A percentile compares a stretch with the other conserved stretches of the same genome.
These are phyloP conservation scores for Dujonia santamariae DNA, from an alignment of 1,139 yeast genomes.

Conservation along the genomic window DNA sequence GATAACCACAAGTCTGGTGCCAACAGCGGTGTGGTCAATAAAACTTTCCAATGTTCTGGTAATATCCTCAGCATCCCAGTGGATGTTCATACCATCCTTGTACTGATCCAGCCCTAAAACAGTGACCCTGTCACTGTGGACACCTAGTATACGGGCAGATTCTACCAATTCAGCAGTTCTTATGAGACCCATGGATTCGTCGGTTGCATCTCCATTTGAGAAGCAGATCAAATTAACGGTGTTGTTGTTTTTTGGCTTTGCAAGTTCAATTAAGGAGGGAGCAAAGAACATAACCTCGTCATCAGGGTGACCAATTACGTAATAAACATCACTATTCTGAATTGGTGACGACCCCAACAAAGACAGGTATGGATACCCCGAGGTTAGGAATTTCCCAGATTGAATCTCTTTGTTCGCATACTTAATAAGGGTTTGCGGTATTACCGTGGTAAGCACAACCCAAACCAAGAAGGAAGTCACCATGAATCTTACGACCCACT, in stretches of 20 bases:
- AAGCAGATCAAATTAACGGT: slow-evolving; percentile 63
- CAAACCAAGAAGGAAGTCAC: slow-evolving; percentile 29
- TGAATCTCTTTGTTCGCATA: slow-evolving; percentile 27
- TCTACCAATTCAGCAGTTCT: slow-evolving; percentile 57
- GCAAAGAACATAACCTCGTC: slow-evolving; percentile 98
- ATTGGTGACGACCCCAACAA: slow-evolving; percentile 37
- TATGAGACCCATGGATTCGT: slow-evolving; percentile 64
- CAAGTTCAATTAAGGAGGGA: slow-evolving; percentile 64
- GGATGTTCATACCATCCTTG: slow-evolving; percentile 69
- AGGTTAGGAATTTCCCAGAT: slow-evolving; percentile 19
- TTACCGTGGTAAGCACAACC: slow-evolving; percentile 37
- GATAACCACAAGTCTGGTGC: slow-evolving; percentile 41
- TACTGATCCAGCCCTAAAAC: slow-evolving; percentile 46
- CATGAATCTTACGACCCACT: slow-evolving; percentile 7
- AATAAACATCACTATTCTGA: slow-evolving; percentile 36
- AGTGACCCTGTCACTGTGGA: slow-evolving; percentile 40
- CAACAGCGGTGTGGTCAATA: slow-evolving; percentile 14
- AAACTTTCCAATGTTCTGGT: slow-evolving; percentile 23
- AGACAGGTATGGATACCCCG: slow-evolving; percentile 35
- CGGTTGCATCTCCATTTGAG: slow-evolving; percentile 66
- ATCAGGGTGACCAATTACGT: slow-evolving; percentile 93
- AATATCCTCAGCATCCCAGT: slow-evolving; percentile 58
- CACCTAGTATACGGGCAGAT: slow-evolving; percentile 59
- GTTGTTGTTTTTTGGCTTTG: slow-evolving; percentile 48
- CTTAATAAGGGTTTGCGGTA: slow-evolving; percentile 37